A percentile compares a stretch with the other conserved stretches of the same genome.
Evolutionary conservation across 169 alveolate species (phyloP).

Genomic region (Cryptosporidium ubiquitum): DNA sequence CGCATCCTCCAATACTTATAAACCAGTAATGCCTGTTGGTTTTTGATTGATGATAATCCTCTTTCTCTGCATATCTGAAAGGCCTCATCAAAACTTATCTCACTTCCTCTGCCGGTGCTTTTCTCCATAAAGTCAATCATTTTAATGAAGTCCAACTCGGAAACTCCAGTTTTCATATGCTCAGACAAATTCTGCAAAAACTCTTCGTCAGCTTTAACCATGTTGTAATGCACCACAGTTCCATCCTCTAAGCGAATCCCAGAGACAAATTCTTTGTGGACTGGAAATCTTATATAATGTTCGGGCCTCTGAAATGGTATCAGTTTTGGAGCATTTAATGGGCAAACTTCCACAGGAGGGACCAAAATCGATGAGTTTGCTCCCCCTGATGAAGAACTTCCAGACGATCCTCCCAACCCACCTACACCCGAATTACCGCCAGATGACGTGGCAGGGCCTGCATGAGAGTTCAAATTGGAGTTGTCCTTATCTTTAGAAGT

Average conservation of each 20-base stretch:
- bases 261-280: constrained; percentile 82
- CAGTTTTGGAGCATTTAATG: constrained; percentile 22
- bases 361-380: constrained; percentile 42
- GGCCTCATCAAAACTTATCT: constrained; percentile 73
- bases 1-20: constrained; percentile 82
- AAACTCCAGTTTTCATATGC: constrained; percentile 14
- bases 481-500: constrained; percentile 1
- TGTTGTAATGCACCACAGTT: constrained; percentile 81
- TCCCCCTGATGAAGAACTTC: background rate
- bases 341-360: constrained; percentile 73
- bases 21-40: constrained; percentile 70
- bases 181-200: constrained; percentile 79
- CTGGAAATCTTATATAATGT: constrained; percentile 84
- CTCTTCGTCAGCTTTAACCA: constrained; percentile 81
- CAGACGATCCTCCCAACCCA: constrained; percentile 6
- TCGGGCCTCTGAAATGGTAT: constrained; percentile 76
- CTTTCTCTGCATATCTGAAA: constrained; percentile 77
- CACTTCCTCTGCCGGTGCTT: constrained; percentile 61
- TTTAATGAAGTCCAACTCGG: constrained; percentile 54
- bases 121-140: constrained; percentile 66
- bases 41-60: constrained; percentile 60
- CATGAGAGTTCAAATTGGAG: background rate
- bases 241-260: constrained; percentile 84
- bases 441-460: background rate
- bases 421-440: background rate